A percentile compares a stretch with the other conserved stretches of the same genome.
Evolutionary conservation across 345 rosid species (phyloP).

Genomic region (Boechera retrofracta): DNA sequence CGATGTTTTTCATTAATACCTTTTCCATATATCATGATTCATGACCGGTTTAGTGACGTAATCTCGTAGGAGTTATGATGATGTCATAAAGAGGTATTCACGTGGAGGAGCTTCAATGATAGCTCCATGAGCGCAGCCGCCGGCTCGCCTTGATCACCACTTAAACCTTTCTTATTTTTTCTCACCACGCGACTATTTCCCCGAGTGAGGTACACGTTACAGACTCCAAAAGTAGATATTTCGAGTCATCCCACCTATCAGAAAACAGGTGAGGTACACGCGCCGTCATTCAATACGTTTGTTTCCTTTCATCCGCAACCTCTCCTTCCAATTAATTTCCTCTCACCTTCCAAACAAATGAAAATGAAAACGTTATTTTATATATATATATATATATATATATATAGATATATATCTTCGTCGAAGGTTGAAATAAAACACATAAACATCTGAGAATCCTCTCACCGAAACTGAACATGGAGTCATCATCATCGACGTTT

Average conservation of each 20-base stretch:
- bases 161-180: not conserved
- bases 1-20: not conserved
- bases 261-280: slow-evolving; percentile 14
- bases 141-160: slow-evolving; percentile 32
- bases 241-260: not conserved
- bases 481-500: slow-evolving; percentile 39
- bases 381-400: not conserved
- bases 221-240: not conserved
- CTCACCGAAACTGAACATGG: slow-evolving; percentile 26
- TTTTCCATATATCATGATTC: slow-evolving; percentile 6
- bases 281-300: slow-evolving; percentile 29
- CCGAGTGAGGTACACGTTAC: not conserved
- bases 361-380: not conserved
- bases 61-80: not conserved
- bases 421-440: not conserved
- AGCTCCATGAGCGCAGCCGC: slow-evolving; percentile 36
- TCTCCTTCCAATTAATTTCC: slow-evolving; percentile 37
- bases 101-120: slow-evolving; percentile 41
- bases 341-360: slow-evolving; percentile 29
- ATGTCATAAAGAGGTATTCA: slow-evolving; percentile 18
- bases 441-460: slow-evolving; percentile 12
- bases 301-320: not conserved
- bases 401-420: not conserved
- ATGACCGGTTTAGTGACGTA: slow-evolving; percentile 21
- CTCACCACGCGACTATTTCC: slow-evolving; percentile 1